Base-by-base conservation (phyloP, 495 filamentous ascomycete genomes). In the Astrothelium macrocarpum region DNA sequence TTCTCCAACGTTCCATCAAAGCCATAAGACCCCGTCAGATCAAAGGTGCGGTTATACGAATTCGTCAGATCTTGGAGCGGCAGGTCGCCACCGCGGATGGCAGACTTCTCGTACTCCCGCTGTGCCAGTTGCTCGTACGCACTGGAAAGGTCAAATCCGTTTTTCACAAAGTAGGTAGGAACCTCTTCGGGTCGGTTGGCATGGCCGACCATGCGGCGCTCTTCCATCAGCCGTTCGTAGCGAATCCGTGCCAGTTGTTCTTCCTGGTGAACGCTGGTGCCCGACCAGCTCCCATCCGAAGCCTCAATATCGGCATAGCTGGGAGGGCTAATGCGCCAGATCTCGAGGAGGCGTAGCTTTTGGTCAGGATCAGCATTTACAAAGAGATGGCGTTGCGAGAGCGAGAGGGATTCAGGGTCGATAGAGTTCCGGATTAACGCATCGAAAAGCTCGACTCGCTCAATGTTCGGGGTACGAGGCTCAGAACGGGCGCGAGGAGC, bases 291-390 rank as follows among this genome's bases (percentile, higher is more conserved):
- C 42, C 62, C 65, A 53, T 12, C 67, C 61, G 60, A 62, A 9
- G 23, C 49, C 7, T 65, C 43, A 62, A 68, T 59, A 59, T 45
- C 65, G 61, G 5, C 60, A 59, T 67, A 66, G 18, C 39, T 61
- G 1, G 73, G 75, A 16, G 75, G 75, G 23, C 69, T 64, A 26
- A 75, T 75, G 42, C 73, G 69, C 75, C 75, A 77, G 3, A 77
- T 70, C 64, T 77, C 75, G 4, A 77, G 67, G 16, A 77, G 69
- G 1, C 75, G 67, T 32, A 72, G 66, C 46, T 70, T 71, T 66
- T 76, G 74, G 63, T 74, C 73, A 32, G 70, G 62, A 64, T 73
- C 68, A 59, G 74, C 70, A 60, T 74, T 73, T 53, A 70, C 64
- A 68, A 73, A 77, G 53, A 77, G 74, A 46, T 71, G 66, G 59